Base-by-base conservation (phyloP, 441 rosid species). In the Gossypium trilobum region DNA sequence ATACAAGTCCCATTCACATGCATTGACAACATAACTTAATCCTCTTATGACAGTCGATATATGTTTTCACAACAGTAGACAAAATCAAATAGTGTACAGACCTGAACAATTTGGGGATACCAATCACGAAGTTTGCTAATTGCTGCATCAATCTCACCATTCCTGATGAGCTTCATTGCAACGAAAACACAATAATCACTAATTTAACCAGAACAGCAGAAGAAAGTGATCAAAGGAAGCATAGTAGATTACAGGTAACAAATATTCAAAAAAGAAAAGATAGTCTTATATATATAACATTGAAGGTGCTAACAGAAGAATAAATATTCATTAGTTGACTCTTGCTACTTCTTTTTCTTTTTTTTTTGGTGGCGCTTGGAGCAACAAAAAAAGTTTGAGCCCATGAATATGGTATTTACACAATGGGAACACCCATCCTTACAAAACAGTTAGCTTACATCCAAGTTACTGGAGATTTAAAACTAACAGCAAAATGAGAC, bases 81-180 rank as follows among this genome's bases (percentile, higher is more conserved):
- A 20, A 5, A 25, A 33, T 33, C 10, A 1, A 74, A 70, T 33
- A 33, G 70, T 14, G 39, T 57, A 67, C 66, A 72, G 61, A 94
- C 99, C 97, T 92, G 88, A 78, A 90, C 84, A 74, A 89, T 81
- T 75, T 89, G 88, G 64, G 99, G 99, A 85, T 89, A 88, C 89
- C 87, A 89, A n/a, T 85, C 88, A 51, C 14, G 86, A 70, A 94
- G 89, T 77, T 82, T 82, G 71, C 66, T 72, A 55, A 92, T 70
- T 70, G 92, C 94, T 73, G 85, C 85, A 85, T 89, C 91, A 75
- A 90, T 88, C 67, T 90, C 89, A 65, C 97, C 99, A 74, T 74
- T 88, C 85, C 88, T 85, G 79, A 94, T 86, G 70, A 89, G 85
- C 99, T 94, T 83, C 80, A 79, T 76, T 54, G 72, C 50, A 72